Evolutionary conservation across 2,329 filamentous ascomycete genomes (phyloP), one percentile per base, ranked within the genome.

Genomic region (Anthostomella pinea): DNA sequence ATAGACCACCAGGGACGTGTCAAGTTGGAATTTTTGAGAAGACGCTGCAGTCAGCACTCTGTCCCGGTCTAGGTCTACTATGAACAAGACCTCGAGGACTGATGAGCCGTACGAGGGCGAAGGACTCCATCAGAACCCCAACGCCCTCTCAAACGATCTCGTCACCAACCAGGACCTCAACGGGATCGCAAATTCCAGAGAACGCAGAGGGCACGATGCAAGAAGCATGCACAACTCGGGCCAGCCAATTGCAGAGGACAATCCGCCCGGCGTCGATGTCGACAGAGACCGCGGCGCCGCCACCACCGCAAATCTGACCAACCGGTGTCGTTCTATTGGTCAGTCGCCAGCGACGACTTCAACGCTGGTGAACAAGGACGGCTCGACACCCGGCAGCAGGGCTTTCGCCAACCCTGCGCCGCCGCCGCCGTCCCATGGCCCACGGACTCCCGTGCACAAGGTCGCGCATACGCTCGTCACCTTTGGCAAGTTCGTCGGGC

Each of bases 401-500:
- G 18, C 8, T 14, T 3, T 8, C 11, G 20, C 17, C 15, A n/a
- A 18, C 26, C 19, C 6, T 5, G 24, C 15, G n/a, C 33, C 16
- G 24, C 5, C 17, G 3, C 20, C 29, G 29, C 26, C 23, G 23
- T 24, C 22, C 24, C 25, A 36, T 22, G 34, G 35, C 29, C 45
- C 41, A 41, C 34, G 42, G 32, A 40, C 25, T 35, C 39, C 41
- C 33, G 35, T 43, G 32, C 39, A 23, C 15, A 42, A 41, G 21
- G 28, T 60, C 6, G 45, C 50, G 30, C 36, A 57, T 11, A 43
- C 60, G 11, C 15, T 74, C 27, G 33, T 63, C 45, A 78, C 72
- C 24, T 77, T 77, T 52, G 56, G 65, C 27, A 69, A 65, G 45
- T 81, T 85, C 58, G 62, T 85, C 31, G 82, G 82, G 0, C 81